These are phyloP conservation scores for Tylopilus vinaceipallidus DNA, from an alignment of 768 basidiomycete species.

Conservation along the genomic window DNA sequence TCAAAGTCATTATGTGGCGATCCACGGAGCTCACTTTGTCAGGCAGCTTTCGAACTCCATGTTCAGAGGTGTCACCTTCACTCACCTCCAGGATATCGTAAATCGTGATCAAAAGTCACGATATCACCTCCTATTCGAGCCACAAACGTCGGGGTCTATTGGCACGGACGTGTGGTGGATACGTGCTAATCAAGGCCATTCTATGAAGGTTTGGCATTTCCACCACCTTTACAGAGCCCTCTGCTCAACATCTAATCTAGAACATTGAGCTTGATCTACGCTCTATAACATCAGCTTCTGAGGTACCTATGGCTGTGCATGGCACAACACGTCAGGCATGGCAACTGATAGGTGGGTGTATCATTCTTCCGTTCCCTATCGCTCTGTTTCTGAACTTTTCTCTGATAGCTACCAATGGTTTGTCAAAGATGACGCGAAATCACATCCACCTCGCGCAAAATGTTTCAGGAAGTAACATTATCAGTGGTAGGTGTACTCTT, in stretches of 20 bases:
- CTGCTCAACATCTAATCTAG: conserved; percentile 35
- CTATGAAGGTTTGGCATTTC: conserved; percentile 56
- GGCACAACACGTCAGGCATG: conserved; percentile 73
- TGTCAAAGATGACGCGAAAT: conserved; percentile 84
- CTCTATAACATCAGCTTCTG: conserved; percentile 51
- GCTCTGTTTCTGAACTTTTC: background rate
- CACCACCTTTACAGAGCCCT: background rate
- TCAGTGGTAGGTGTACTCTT: conserved; percentile 61
- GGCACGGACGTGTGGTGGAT: conserved; percentile 70
- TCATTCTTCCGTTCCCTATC: background rate
- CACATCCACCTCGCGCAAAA: conserved; percentile 93
- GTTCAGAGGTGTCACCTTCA: conserved; percentile 57
- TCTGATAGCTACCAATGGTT: conserved; percentile 57
- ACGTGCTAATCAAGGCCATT: conserved; percentile 88
- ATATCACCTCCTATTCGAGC: conserved; percentile 57
- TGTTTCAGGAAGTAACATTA: conserved; percentile 58
- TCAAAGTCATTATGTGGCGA: background rate
- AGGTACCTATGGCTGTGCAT: conserved; percentile 82
- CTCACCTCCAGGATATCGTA: conserved; percentile 60
- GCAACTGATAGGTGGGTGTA: conserved; percentile 59
- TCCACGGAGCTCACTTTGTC: conserved; percentile 6
- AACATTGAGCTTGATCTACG: conserved; percentile 65
- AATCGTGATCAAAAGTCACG: conserved; percentile 63
- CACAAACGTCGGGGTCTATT: conserved; percentile 31
- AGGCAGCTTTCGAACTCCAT: conserved; percentile 68